Evolutionary conservation across 352 stramenopile genomes (phyloP), one percentile per base, ranked within the genome.

Genomic region (Pythium rishiriense): DNA sequence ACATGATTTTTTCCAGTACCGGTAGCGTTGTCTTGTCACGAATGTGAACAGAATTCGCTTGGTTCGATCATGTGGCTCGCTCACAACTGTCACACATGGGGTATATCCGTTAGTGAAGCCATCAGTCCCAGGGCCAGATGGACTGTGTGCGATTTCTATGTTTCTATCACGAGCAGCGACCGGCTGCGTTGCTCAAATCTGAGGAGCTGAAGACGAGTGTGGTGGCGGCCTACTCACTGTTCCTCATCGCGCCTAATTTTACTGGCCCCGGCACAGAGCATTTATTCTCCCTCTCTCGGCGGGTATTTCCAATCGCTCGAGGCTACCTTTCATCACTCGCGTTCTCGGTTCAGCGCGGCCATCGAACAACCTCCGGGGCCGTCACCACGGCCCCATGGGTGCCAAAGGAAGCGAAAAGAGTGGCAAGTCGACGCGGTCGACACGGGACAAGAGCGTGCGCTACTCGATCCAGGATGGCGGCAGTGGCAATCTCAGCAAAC

Each of bases 161-260:
- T 42, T 42, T 3, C 35, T 42, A 10, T 17, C 19, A 2, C 35
- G 35, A 42, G 12, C 35, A 42, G 37, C 45, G 22, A 1, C 4
- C 45, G 14, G 35, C 50, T 22, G 50, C 50, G 24, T 5, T 28
- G 14, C 25, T 41, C 28, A 24, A 33, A 43, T 21, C 31, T 57
- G 57, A 64, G 57, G 50, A 15, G 22, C 35, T 42, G 57, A 64
- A 57, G 57, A 64, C 57, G 57, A 64, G 46, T 31, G 47, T 19
- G 14, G 37, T 43, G 37, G 37, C n/a, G n/a, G 37, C n/a, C 9
- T 12, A 43, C 9, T 4, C 37, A 17, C 37, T 11, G 5, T 35
- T 35, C 31, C 31, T 35, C 31, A 25, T 48, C 24, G 3, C 45
- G 11, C 14, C 47, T 53, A 53, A 53, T 53, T 37, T 53, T 53